phyloP scores from a whole-genome alignment of 345 rosid species.

The Linum trigynum region DNA sequence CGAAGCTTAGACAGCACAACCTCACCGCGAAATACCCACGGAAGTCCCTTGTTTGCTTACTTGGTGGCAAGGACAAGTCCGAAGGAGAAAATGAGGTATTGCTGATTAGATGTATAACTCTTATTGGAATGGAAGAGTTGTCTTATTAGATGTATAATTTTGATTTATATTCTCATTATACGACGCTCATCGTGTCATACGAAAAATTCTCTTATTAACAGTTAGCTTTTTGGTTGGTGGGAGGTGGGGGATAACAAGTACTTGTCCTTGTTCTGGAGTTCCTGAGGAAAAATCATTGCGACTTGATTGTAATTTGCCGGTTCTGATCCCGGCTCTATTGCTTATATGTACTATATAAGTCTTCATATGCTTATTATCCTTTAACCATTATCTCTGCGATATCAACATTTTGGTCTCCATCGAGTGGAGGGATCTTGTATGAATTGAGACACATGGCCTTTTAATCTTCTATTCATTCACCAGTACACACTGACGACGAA shows the following conservation, averaged over 20 bases:
- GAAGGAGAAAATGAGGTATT: not conserved
- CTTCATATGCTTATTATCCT: no score
- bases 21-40: not conserved
- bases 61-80: not conserved
- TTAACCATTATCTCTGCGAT: no score
- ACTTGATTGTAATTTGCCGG: not conserved
- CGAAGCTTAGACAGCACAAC: not conserved
- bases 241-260: not conserved
- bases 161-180: not conserved
- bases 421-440: no score
- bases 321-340: no score
- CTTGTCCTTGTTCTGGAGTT: not conserved
- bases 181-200: no score
- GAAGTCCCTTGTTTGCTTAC: not conserved
- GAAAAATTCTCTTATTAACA: no score
- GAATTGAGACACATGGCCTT: no score
- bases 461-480: not conserved
- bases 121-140: not conserved
- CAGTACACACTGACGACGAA: not conserved
- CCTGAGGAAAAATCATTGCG: not conserved
- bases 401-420: no score
- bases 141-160: no score
- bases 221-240: no score
- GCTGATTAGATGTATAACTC: no score
- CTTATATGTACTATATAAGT: no score